phyloP scores from a whole-genome alignment of 2,329 filamentous ascomycete genomes.

The Exophiala mesophila region DNA sequence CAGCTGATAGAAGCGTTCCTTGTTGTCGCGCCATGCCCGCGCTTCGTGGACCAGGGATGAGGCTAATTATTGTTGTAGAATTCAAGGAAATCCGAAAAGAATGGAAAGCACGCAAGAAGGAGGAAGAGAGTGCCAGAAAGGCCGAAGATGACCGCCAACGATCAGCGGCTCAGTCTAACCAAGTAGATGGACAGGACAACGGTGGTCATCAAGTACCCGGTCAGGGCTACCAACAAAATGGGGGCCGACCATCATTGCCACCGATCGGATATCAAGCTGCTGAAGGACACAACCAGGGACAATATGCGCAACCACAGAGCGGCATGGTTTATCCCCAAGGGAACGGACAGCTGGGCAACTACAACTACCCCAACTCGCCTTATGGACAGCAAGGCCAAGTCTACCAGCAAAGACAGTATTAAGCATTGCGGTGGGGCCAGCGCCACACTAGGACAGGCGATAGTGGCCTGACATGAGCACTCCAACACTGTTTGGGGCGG shows the following conservation, averaged over 20 bases:
- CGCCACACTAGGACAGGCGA: too few species aligned
- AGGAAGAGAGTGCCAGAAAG: conserved; percentile 86
- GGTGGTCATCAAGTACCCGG: conserved; percentile 38
- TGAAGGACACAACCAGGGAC: conserved; percentile 50
- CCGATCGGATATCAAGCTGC: conserved; percentile 68
- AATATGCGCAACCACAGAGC: conserved; percentile 54
- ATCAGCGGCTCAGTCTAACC: conserved; percentile 52
- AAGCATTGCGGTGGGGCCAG: neutral
- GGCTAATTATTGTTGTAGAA: conserved; percentile 51
- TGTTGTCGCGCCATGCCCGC: neutral
- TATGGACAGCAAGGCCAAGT: conserved; percentile 47
- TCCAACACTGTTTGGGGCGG: too few species aligned
- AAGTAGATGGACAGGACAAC: conserved; percentile 46
- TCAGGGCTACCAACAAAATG: conserved; percentile 41
- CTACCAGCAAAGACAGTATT: conserved; percentile 48
- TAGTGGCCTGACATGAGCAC: conserved; percentile 7
- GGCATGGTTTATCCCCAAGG: conserved; percentile 44
- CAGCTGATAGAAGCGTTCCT: neutral
- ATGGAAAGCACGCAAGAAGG: conserved; percentile 99
- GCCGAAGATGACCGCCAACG: conserved; percentile 75
- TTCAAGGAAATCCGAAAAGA: conserved; percentile 99
- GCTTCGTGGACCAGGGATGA: neutral
- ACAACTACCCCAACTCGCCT: conserved; percentile 48
- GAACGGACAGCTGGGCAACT: conserved; percentile 43
- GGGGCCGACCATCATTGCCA: conserved; percentile 62